Evolutionary conservation across 1,284 basidiomycete genomes (phyloP).

Genomic region (Ceratobasidium papillatum): DNA sequence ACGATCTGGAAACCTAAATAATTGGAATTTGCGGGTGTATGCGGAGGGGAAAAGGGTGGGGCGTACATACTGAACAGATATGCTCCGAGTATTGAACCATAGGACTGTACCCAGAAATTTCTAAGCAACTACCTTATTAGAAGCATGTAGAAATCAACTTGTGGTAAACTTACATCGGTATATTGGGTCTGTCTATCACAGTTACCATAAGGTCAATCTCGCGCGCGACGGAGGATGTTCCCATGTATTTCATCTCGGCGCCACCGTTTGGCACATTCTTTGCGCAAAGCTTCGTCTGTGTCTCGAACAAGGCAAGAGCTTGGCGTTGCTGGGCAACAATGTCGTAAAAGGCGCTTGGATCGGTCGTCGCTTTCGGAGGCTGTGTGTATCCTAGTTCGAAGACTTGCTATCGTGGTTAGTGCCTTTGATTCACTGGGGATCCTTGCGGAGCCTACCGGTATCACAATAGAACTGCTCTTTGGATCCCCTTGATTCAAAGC

Average conservation of each 20-base stretch:
- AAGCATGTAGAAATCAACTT: neutral
- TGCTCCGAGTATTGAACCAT: slow-evolving; percentile 48
- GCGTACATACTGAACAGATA: slow-evolving; percentile 49
- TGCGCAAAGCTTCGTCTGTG: slow-evolving; percentile 53
- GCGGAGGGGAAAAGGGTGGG: neutral
- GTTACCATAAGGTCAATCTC: slow-evolving; percentile 57
- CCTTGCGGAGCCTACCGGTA: slow-evolving; percentile 51
- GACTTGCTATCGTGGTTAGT: slow-evolving; percentile 45
- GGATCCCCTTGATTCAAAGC: slow-evolving; percentile 51
- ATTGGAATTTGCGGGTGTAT: neutral
- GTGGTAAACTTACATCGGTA: slow-evolving; percentile 52
- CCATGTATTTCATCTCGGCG: slow-evolving; percentile 56
- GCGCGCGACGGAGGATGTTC: slow-evolving; percentile 56
- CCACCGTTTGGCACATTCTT: slow-evolving; percentile 49
- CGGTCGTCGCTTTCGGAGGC: slow-evolving; percentile 42
- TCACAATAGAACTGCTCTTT: slow-evolving; percentile 53
- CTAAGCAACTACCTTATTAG: neutral
- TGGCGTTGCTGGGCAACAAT: slow-evolving; percentile 53
- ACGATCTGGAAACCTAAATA: slow-evolving; percentile 42
- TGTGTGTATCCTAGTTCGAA: slow-evolving; percentile 1
- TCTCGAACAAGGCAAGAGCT: slow-evolving; percentile 52
- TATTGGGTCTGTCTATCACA: slow-evolving; percentile 54
- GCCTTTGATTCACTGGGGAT: slow-evolving; percentile 51
- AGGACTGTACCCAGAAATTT: slow-evolving; percentile 43
- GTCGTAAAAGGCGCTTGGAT: slow-evolving; percentile 48